A percentile compares a stretch with the other conserved stretches of the same genome.
Evolutionary conservation across 805 yeast species (phyloP).

Genomic region (Pichia occidentalis): DNA sequence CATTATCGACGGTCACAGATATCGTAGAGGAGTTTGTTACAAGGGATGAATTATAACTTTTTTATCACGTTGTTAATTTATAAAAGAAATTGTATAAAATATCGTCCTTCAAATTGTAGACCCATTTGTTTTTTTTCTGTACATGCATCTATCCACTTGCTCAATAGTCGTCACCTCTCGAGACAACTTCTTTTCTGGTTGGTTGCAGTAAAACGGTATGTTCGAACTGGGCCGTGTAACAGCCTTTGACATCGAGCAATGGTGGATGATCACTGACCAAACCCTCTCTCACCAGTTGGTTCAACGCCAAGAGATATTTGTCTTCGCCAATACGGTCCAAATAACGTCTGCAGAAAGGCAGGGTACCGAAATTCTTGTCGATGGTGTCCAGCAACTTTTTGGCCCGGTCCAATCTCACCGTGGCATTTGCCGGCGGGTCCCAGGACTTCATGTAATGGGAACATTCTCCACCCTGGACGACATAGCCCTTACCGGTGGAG

Average conservation of each 20-base stretch:
- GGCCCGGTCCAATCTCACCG: slow-evolving; percentile 59
- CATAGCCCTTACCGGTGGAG: slow-evolving; percentile 91
- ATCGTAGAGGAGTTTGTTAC: slow-evolving; percentile 1
- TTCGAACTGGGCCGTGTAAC: slow-evolving; percentile 94
- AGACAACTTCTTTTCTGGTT: slow-evolving; percentile 86
- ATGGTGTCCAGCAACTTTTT: slow-evolving; percentile 62
- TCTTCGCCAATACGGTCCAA: slow-evolving; percentile 89
- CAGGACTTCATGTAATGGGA: slow-evolving; percentile 79
- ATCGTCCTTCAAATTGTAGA: too few relatives aligned
- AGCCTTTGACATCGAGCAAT: slow-evolving; percentile 70
- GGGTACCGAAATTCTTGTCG: slow-evolving; percentile 79
- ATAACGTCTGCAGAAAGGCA: slow-evolving; percentile 95
- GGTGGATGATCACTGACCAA: slow-evolving; percentile 95
- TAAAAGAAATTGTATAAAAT: neutral
- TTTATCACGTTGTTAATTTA: neutral
- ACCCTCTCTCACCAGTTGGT: slow-evolving; percentile 77
- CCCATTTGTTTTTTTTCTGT: too few relatives aligned
- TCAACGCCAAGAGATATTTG: slow-evolving; percentile 81
- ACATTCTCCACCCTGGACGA: slow-evolving; percentile 80
- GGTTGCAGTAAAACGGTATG: slow-evolving; percentile 91
- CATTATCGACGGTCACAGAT: neutral
- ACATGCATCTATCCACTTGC: too few relatives aligned
- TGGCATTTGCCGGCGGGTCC: slow-evolving; percentile 42
- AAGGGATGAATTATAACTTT: slow-evolving; percentile 12
- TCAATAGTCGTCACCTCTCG: slow-evolving; percentile 90